Evolutionary conservation across 305 asterid species (phyloP), one percentile per base, ranked within the genome.

Genomic region (Fraxinus platypoda): DNA sequence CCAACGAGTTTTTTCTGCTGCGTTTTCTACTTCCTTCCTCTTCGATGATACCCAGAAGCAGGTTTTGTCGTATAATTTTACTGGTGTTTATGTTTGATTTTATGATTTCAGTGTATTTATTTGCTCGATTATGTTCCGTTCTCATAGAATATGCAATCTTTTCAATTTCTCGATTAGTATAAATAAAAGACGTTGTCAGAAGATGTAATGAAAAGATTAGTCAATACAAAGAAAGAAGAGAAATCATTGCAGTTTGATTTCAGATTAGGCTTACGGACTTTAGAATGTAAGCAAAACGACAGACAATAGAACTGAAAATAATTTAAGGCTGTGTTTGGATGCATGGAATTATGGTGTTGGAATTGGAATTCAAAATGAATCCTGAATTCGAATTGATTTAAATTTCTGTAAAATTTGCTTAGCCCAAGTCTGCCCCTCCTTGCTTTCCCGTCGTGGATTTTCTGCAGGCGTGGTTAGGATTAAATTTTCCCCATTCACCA

Each of bases 21-120:
- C 81, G 71, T 88, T 92, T 89, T 88, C 95, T 74, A 92, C 97
- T 52, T 93, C 99, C 11, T 87, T 94, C 81, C 91, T 95, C 76
- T 92, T 94, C 35, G 98, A 94, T 81, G 98, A 95, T 73, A 93
- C 97, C 78, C 97, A 91, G 87, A 90, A 85, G 75, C 99, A 95
- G 97, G 98, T 95, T 6, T 13, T 12, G 52, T 71, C 34, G 76
- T 2, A 6, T 72, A 43, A 26, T 49, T 38, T 82, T 66, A 26
- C n/a, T 31, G 64, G 15, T 70, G 34, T 75, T 38, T 28, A 6
- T 76, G 3, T 33, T 9, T 23, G 77, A 43, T 28, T 59, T 81
- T 28, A 23, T 79, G 74, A 26, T 75, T 25, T 66, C 38, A 4
- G 12, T 33, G 28, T 31, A 41, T 49, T 9, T 25, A 77, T 3